Evolutionary conservation across 2,329 filamentous ascomycete species (phyloP).

Genomic region (Colletotrichum magnum): DNA sequence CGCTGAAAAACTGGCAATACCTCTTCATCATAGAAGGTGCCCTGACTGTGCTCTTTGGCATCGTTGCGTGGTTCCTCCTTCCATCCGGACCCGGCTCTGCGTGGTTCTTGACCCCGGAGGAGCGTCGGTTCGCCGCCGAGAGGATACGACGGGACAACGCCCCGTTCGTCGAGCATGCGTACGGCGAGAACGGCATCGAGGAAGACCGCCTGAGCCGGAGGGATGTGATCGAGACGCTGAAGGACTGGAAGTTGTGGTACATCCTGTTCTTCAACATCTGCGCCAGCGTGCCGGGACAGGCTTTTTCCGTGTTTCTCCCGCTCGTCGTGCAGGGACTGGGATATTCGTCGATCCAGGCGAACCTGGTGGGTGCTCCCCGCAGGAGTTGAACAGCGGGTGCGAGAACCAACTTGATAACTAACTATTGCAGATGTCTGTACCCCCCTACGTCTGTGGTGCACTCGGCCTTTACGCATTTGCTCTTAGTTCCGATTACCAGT

Average conservation of each 20-base stretch:
- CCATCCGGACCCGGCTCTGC: constrained; percentile 54
- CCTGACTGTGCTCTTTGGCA: constrained; percentile 54
- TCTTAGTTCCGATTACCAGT: constrained; percentile 47
- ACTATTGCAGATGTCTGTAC: constrained; percentile 47
- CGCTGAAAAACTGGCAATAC: constrained; percentile 56
- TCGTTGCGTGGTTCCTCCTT: constrained; percentile 55
- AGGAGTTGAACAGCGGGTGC: neutral
- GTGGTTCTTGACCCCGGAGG: constrained; percentile 53
- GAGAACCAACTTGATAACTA: neutral
- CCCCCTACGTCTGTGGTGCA: constrained; percentile 50
- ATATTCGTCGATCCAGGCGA: constrained; percentile 45
- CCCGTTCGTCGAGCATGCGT: constrained; percentile 49
- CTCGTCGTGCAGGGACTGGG: constrained; percentile 50
- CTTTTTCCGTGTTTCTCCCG: constrained; percentile 52
- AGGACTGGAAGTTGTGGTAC: constrained; percentile 55
- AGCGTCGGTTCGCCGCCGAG: constrained; percentile 53
- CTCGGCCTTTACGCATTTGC: constrained; percentile 48
- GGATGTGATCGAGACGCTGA: constrained; percentile 51
- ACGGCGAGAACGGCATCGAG: constrained; percentile 36
- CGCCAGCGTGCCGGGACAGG: constrained; percentile 49
- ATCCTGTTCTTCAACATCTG: constrained; percentile 50
- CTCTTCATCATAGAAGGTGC: constrained; percentile 61
- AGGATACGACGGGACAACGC: constrained; percentile 53
- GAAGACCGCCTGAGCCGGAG: constrained; percentile 45
- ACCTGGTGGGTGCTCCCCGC: constrained; percentile 43